These are phyloP conservation scores for Rhodotorula graminis DNA, from an alignment of 768 basidiomycete genomes.

Conservation along the genomic window DNA sequence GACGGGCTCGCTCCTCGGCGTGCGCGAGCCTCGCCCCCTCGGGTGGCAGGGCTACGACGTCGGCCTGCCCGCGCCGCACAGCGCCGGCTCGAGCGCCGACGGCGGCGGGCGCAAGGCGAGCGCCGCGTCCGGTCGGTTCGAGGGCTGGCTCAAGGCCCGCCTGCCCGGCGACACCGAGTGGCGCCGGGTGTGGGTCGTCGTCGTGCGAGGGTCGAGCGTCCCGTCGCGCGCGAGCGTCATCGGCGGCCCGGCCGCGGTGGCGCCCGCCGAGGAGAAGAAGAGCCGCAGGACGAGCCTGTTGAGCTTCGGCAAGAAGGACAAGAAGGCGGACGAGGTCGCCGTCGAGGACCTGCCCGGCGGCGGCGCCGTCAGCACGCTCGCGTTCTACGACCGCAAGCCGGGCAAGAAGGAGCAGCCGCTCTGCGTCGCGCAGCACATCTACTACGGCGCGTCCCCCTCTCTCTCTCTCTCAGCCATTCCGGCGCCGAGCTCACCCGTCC, in stretches of 20 bases:
- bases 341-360: conserved; percentile 35
- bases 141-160: conserved; percentile 85
- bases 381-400: conserved; percentile 52
- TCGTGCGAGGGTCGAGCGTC: conserved; percentile 47
- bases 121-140: conserved; percentile 53
- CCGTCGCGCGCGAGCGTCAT: conserved; percentile 8
- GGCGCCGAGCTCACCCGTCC: background rate
- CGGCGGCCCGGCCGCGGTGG: background rate
- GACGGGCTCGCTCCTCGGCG: conserved; percentile 82
- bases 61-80: conserved; percentile 44
- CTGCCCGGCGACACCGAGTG: conserved; percentile 97
- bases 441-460: conserved; percentile 10
- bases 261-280: conserved; percentile 22
- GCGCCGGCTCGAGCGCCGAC: background rate
- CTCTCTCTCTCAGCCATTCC: background rate
- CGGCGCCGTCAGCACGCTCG: conserved; percentile 50
- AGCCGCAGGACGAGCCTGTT: conserved; percentile 18
- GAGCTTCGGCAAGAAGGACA: conserved; percentile 25
- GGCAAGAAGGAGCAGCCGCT: conserved; percentile 23
- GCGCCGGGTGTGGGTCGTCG: conserved; percentile 82
- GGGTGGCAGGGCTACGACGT: conserved; percentile 45
- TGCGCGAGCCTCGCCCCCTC: conserved; percentile 52
- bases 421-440: conserved; percentile 37
- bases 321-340: conserved; percentile 1
- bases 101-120: conserved; percentile 55